phyloP scores from a whole-genome alignment of 1,284 basidiomycete genomes.

The Moesziomyces aphidis region DNA sequence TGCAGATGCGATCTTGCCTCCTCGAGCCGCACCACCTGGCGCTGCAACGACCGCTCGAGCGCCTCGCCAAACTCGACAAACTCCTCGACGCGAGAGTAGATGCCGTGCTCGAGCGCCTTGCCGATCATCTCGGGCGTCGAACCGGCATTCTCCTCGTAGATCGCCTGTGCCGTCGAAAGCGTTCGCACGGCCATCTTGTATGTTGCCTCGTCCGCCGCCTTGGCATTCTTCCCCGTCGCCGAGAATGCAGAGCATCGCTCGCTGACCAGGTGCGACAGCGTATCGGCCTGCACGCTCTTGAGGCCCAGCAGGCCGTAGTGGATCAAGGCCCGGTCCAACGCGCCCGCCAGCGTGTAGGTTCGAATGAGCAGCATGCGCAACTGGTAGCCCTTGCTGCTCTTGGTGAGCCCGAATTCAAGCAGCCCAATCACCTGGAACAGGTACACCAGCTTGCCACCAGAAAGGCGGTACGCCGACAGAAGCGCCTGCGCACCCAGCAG shows the following conservation, averaged over 20 bases:
- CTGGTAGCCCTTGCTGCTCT: constrained; percentile 54
- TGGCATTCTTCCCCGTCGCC: not conserved
- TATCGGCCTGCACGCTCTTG: constrained; percentile 50
- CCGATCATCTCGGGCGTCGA: constrained; percentile 51
- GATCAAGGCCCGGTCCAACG: constrained; percentile 34
- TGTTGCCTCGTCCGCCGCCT: constrained; percentile 20
- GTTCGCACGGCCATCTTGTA: constrained; percentile 21
- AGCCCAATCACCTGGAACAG: constrained; percentile 28
- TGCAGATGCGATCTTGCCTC: constrained; percentile 32
- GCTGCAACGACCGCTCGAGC: constrained; percentile 46
- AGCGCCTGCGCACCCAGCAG: constrained; percentile 79
- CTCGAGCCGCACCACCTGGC: constrained; percentile 39
- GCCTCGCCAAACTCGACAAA: constrained; percentile 55
- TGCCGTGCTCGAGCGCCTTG: constrained; percentile 54
- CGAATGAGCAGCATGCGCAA: constrained; percentile 54
- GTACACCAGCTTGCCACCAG: constrained; percentile 7
- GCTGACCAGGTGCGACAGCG: constrained; percentile 39
- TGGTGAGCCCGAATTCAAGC: constrained; percentile 37
- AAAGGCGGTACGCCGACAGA: constrained; percentile 71
- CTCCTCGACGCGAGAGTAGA: constrained; percentile 54
- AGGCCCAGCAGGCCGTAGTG: constrained; percentile 46
- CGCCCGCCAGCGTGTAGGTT: constrained; percentile 33
- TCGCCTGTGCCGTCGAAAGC: constrained; percentile 28
- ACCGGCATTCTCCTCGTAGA: constrained; percentile 46
- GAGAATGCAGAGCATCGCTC: constrained; percentile 28